phyloP scores from a whole-genome alignment of 495 filamentous ascomycete genomes.

The Xylaria telfairii region DNA sequence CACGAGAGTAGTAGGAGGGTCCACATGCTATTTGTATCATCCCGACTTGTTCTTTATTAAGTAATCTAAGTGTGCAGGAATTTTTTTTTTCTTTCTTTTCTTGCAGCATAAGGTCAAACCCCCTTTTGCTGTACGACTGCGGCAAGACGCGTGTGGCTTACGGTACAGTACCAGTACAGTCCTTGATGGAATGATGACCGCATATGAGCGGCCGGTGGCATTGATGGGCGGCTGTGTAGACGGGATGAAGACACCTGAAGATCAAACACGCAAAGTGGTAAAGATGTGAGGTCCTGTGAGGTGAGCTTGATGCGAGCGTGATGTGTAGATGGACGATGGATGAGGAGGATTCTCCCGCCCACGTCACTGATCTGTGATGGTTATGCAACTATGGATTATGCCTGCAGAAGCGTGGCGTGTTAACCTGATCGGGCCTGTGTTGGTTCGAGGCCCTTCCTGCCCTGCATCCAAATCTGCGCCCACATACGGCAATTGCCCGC shows the following conservation, averaged over 20 bases:
- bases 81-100: not conserved
- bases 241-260: not conserved
- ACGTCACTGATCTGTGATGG: not conserved
- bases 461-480: too few relatives aligned
- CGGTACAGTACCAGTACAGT: not conserved
- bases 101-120: not conserved
- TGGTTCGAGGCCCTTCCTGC: too few relatives aligned
- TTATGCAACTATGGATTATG: not conserved
- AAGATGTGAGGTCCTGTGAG: constrained; percentile 3
- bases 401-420: not conserved
- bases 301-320: not conserved
- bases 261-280: constrained; percentile 16
- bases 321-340: not conserved
- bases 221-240: not conserved
- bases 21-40: constrained; percentile 1
- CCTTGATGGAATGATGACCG: constrained; percentile 7
- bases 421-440: constrained; percentile 1
- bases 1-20: not conserved
- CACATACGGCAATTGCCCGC: not conserved
- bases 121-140: not conserved
- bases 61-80: not conserved
- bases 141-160: not conserved
- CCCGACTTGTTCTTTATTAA: constrained; percentile 4
- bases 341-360: not conserved
- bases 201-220: not conserved